A percentile compares a stretch with the other conserved stretches of the same genome.
Evolutionary conservation across 1,139 yeast species (phyloP).

Genomic region (Blastobotrys indianensis): DNA sequence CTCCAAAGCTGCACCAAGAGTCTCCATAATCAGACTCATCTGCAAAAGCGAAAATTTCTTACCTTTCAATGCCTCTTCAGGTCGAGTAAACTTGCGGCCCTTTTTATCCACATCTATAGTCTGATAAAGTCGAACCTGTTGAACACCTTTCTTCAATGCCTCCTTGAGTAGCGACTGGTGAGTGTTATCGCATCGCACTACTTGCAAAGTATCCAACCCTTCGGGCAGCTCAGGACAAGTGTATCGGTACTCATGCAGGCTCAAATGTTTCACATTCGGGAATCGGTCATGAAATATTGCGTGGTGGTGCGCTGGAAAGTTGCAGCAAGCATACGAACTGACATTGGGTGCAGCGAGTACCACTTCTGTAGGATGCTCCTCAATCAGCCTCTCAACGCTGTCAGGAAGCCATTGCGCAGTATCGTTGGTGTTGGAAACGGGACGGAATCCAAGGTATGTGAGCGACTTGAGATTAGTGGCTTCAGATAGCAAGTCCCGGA

Average conservation of each 20-base stretch:
- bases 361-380: neutral
- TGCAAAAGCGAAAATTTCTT: neutral
- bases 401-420: constrained; percentile 1
- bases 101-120: neutral
- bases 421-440: neutral
- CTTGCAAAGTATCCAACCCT: neutral
- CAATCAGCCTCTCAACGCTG: neutral
- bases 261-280: neutral
- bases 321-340: neutral
- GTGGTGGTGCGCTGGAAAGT: too few relatives aligned
- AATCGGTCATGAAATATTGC: neutral
- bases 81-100: neutral
- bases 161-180: neutral
- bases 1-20: too few relatives aligned
- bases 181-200: neutral
- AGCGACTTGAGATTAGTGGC: neutral
- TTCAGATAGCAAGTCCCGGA: neutral
- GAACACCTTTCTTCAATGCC: neutral
- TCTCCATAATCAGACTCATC: too few relatives aligned
- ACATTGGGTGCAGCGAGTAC: neutral
- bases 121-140: neutral
- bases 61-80: neutral
- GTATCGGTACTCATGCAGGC: neutral
- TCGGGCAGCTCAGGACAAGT: neutral
- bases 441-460: neutral